phyloP scores from a whole-genome alignment of 768 basidiomycete species.

The Fistulinella prunicolor region DNA sequence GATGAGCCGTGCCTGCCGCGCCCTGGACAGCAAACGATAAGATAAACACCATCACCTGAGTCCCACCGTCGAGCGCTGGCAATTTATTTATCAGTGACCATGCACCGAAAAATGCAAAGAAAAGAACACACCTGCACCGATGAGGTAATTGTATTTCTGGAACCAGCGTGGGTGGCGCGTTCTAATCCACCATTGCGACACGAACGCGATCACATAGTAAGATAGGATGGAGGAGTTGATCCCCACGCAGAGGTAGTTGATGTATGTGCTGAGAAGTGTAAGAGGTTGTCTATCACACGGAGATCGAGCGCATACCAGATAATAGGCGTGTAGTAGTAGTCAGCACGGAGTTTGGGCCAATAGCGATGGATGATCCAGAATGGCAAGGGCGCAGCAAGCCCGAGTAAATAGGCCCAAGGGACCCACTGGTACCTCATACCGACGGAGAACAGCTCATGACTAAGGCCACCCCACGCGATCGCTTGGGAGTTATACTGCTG shows the following conservation, averaged over 20 bases:
- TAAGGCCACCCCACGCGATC: constrained; percentile 40
- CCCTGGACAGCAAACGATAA: constrained; percentile 51
- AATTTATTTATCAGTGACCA: background rate
- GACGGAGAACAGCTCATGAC: constrained; percentile 32
- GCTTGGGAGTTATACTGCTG: constrained; percentile 33
- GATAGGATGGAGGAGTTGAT: constrained; percentile 28
- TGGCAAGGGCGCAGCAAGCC: constrained; percentile 37
- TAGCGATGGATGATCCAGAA: constrained; percentile 39
- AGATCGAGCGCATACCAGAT: constrained; percentile 20
- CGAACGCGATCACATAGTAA: constrained; percentile 24
- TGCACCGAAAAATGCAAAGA: background rate
- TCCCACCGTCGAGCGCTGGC: constrained; percentile 37
- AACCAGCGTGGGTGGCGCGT: constrained; percentile 37
- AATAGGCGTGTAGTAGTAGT: constrained; percentile 31
- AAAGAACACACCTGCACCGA: constrained; percentile 39
- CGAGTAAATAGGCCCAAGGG: constrained; percentile 33
- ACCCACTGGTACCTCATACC: constrained; percentile 39
- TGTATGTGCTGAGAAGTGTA: constrained; percentile 13
- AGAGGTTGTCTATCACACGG: background rate
- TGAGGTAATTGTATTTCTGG: constrained; percentile 37
- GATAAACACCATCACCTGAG: constrained; percentile 55
- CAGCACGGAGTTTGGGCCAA: constrained; percentile 31
- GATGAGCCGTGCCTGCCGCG: constrained; percentile 44
- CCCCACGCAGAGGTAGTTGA: constrained; percentile 19
- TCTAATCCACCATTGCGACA: constrained; percentile 39